Base-by-base conservation (phyloP, 208 protist species). In the Crithidia mellificae region DNA sequence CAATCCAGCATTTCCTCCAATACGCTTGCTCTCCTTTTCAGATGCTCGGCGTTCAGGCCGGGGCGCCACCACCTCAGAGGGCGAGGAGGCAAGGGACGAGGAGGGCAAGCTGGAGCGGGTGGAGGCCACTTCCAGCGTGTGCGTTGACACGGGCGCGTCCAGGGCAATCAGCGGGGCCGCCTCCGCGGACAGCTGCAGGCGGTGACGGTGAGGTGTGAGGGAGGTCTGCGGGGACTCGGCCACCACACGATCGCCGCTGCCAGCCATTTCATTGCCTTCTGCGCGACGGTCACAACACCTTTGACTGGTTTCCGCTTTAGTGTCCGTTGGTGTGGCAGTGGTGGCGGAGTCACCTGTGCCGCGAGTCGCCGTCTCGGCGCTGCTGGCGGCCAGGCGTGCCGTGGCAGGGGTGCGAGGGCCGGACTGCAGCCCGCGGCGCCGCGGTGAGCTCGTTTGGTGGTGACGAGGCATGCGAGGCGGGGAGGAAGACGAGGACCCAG, bases 91-190 rank as follows among this genome's bases (percentile, higher is more conserved):
- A n/a, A n/a, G n/a, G n/a, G 46, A 24, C 14, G 67, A 51, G n/a
- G 30, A 52, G 8, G 9, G 34, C 34, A 57, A 2, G 15, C 53
- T 68, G 24, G 59, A 68, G 11, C 27, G 61, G 11, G 68, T 67
- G 5, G 68, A 68, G 7, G 68, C 25, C 20, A 68, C 54, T 17
- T 63, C 68, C 53, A 68, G 30, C 25, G 53, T 63, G 19, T 41
- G 43, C 36, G 27, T 63, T 20, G 53, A 25, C 9, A 56, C 8
- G 17, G 41, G 59, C 11, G 43, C 53, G 59, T 74, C 61, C 4
- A 68, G 54, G 11, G 34, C 43, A 27, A 68, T 32, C 19, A 50
- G 53, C 22, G 59, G 49, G 20, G 61, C 41, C 22, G 41, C 39
- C 22, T 41, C 44, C 2, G 61, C 27, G 14, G 34, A 14, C 12